These are phyloP conservation scores for Ogataea hybrid DNA, from an alignment of 1,139 yeast species.

Conservation along the genomic window DNA sequence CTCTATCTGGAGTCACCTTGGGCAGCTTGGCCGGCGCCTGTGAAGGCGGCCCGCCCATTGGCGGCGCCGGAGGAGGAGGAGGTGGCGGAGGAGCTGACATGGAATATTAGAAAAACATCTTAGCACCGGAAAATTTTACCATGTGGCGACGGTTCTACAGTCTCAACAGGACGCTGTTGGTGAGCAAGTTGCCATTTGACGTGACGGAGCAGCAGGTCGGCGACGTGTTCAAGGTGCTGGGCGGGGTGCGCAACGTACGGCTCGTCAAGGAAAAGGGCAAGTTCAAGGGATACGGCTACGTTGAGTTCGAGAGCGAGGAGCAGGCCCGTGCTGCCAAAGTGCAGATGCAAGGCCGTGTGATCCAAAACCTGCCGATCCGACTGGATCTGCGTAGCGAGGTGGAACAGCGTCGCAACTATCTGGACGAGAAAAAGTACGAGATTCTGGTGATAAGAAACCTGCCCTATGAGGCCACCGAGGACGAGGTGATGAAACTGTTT, in stretches of 20 bases:
- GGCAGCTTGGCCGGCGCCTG: constrained; percentile 9
- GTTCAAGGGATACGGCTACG: constrained; percentile 26
- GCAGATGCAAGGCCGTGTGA: constrained; percentile 31
- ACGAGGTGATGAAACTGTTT: constrained; percentile 24
- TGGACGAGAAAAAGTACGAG: constrained; percentile 20
- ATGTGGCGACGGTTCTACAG: constrained; percentile 10
- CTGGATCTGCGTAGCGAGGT: constrained; percentile 13
- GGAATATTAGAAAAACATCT: constrained; percentile 6
- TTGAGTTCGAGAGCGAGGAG: constrained; percentile 21
- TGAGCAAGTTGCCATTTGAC: constrained; percentile 26
- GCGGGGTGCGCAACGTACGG: constrained; percentile 20
- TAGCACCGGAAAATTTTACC: constrained; percentile 7
- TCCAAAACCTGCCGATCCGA: constrained; percentile 26
- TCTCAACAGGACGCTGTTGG: constrained; percentile 13
- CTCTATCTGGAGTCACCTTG: constrained; percentile 49
- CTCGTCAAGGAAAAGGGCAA: constrained; percentile 18
- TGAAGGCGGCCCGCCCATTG: constrained; percentile 37
- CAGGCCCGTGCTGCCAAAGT: constrained; percentile 25
- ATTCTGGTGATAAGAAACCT: constrained; percentile 26
- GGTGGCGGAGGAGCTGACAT: constrained; percentile 26
- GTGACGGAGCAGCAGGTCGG: constrained; percentile 22
- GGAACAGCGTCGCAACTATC: constrained; percentile 3
- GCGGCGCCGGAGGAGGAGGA: constrained; percentile 40
- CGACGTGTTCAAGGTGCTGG: constrained; percentile 25
- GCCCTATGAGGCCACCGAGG: constrained; percentile 26